Evolutionary conservation across 495 filamentous ascomycete species (phyloP), one percentile per base, ranked within the genome.

Genomic region (Melanomma pulvis-pyrius): DNA sequence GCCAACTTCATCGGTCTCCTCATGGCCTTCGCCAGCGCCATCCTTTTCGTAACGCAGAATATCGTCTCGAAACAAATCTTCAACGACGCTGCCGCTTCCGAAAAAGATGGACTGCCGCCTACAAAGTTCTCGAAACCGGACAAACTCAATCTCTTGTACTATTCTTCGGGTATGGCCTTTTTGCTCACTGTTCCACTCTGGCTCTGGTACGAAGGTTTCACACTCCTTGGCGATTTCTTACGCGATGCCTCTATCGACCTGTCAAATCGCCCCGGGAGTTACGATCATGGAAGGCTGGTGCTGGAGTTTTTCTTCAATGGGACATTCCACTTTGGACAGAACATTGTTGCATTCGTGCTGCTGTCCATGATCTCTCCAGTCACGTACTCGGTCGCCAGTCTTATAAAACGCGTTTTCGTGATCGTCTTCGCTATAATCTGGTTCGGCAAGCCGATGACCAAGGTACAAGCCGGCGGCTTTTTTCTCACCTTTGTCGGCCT

Each of bases 31-130:
- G 79, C 90, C 19, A 92, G 89, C 28, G 90, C 96, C 36, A 78
- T 98, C 34, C 90, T 99, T 66, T 99, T 99, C 74, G 94, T 99
- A 17, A 96, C 92, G 0, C 94, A 99, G 74, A 99, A 99, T 74
- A 99, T 99, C 60, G 97, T 97, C 70, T 97, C 93, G 17, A 99
- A 99, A 76, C 91, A 91, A 59, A 84, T 99, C n/a, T 99, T 99
- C 83, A 98, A 97, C 74, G 92, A 97, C 76, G 92, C 90, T 25
- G 89, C 92, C 9, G 83, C 84, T 21, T 87, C 89, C 1, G 92
- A 97, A 76, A 84, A 86, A 17, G 88, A 96, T 21, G 83, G 86
- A 1, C 30, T 75, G 75, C 29, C 77, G 75, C 21, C 84, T 82
- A 63, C 81, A 76, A 47, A 66, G 39, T 70, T 79, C 55, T 85